phyloP scores from a whole-genome alignment of 1,284 basidiomycete species.

The Porogramme epimiltina region DNA sequence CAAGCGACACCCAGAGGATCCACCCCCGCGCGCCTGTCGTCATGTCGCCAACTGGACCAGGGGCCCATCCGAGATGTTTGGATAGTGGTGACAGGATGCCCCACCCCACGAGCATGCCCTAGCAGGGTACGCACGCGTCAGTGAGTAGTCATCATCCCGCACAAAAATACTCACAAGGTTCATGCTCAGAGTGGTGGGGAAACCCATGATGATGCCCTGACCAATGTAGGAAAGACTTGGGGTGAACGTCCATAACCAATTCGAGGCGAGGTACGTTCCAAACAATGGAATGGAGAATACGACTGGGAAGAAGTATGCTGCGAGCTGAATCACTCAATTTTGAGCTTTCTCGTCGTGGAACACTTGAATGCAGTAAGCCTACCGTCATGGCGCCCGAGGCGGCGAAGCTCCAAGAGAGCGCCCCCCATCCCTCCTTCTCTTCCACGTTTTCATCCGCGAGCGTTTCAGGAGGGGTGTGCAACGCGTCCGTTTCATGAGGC shows the following conservation, averaged over 20 bases:
- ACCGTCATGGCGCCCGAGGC: constrained; percentile 76
- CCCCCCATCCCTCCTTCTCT: constrained; percentile 64
- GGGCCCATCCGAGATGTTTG: constrained; percentile 85
- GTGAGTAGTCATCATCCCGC: background rate
- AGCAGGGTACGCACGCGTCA: background rate
- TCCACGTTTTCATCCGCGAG: constrained; percentile 18
- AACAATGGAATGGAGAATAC: constrained; percentile 92
- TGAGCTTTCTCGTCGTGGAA: background rate
- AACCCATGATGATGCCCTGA: constrained; percentile 98
- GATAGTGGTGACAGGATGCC: constrained; percentile 87
- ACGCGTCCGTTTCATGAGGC: constrained; percentile 18
- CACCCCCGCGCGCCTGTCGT: constrained; percentile 85
- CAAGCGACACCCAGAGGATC: constrained; percentile 94
- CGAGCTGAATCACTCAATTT: constrained; percentile 48
- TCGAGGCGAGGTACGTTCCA: constrained; percentile 80
- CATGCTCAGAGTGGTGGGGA: constrained; percentile 94
- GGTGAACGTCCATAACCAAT: constrained; percentile 96
- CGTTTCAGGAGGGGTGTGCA: background rate
- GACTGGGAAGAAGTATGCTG: constrained; percentile 86
- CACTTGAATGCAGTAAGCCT: constrained; percentile 29
- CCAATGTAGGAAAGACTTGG: constrained; percentile 91
- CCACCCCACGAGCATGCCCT: constrained; percentile 98
- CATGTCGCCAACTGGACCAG: constrained; percentile 86
- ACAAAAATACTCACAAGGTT: constrained; percentile 62
- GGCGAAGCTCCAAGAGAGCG: constrained; percentile 75